Evolutionary conservation across 2,329 filamentous ascomycete genomes (phyloP), one percentile per base, ranked within the genome.

Genomic region (Sphaerostilbella broomeana): DNA sequence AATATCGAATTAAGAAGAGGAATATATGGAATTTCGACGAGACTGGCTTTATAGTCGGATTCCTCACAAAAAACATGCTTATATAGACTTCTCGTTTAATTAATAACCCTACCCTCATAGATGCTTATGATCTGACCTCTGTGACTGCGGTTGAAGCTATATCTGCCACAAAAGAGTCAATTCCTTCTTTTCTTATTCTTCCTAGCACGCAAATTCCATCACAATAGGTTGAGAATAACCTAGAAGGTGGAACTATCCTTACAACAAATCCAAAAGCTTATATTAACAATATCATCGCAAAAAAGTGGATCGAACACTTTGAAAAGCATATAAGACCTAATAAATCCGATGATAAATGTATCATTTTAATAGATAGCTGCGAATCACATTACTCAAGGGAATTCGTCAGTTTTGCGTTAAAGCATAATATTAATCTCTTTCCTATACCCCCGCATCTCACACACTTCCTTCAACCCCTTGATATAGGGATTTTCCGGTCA

Each of bases 361-460:
- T 39, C 21, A 6, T 30, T 39, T 30, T 30, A 4, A 30, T 30
- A 30, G 19, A 30, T 30, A 30, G 8, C 15, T 30, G 32, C 32
- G 32, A 32, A 17, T 16, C 12, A 22, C 18, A 39, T 21, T 33
- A 6, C 17, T 22, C 32, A 39, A 29, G 9, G 15, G 17, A 39
- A 26, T 22, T 39, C 17, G 15, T 22, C 11, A 15, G 11, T 2
- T 39, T 31, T 32, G 24, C 17, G n/a, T 10, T 4, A 8, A n/a
- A 39, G 11, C 32, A 31, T 39, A 31, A 31, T 31, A 39, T 39
- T 39, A 39, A 31, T 10, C 8, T 33, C n/a, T 39, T 39, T 22
- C 13, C 10, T 3, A 16, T 39, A 5, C 16, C 19, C 6, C 19
- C 25, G 15, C 25, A 35, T 24, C 10, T 35, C 13, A 35, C 25